Evolutionary conservation across 2,329 filamentous ascomycete genomes (phyloP), one percentile per base, ranked within the genome.

Genomic region (Sporothrix brunneoviolacea): DNA sequence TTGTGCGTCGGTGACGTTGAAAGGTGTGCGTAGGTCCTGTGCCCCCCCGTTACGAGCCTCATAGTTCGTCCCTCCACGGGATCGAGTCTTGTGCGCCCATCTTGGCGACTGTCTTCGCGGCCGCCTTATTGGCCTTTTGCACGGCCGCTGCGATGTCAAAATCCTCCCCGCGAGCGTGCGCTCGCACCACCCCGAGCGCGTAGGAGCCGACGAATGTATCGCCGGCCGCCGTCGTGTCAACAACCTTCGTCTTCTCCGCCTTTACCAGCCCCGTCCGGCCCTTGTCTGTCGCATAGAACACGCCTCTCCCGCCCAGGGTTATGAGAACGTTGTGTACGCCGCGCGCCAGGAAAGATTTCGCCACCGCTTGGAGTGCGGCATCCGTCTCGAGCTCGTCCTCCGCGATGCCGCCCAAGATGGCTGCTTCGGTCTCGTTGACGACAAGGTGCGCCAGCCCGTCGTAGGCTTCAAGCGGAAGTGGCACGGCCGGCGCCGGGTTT

Each of bases 151-250:
- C 76, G 38, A 86, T 72, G 48, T 76, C 15, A 48, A 35, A 35
- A 5, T 28, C 24, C 24, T 28, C 24, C 24, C 24, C 24, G 24
- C 5, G 24, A 28, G 24, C 24, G 24, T 56, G 13, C 51, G 60
- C 40, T 44, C 53, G 50, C 48, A 87, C 87, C 24, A 86, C 76
- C 48, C 82, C 79, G 22, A 93, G 79, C 4, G 88, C 86, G 64
- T 95, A 95, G 13, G 82, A 86, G 3, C 91, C 91, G 8, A 95
- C 87, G 68, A 95, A 96, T 0, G 91, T 95, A 65, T 97, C 91
- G 0, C 91, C 91, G 5, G 91, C 91, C 2, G 86, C 91, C 7
- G 91, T 97, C 1, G 91, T 97, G 65, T 97, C 91, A 4, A 95
- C 81, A 1, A 96, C 91, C 18, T 65, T 68, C 5, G 89, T 86